phyloP scores from a whole-genome alignment of 495 filamentous ascomycete genomes.

The Recurvomyces mirabilis region DNA sequence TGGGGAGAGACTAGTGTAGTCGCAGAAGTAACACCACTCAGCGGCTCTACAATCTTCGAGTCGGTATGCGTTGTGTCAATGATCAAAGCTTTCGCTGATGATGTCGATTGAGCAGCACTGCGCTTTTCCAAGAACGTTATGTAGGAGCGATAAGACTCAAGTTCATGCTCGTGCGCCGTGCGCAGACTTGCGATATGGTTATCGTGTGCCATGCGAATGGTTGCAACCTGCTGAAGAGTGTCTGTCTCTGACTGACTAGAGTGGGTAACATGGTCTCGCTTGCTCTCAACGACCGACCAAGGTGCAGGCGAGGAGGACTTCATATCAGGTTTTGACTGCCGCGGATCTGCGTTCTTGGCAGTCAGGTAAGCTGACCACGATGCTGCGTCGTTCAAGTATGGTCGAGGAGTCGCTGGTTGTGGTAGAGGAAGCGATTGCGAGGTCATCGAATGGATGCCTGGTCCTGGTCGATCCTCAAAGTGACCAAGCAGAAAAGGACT shows the following conservation, averaged over 20 bases:
- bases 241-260: background rate
- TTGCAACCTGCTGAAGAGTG: conserved; percentile 22
- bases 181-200: conserved; percentile 25
- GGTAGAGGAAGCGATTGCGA: no score
- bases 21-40: conserved; percentile 5
- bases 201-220: conserved; percentile 26
- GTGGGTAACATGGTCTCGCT: conserved; percentile 1
- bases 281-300: no score
- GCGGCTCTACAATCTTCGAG: background rate
- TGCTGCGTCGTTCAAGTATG: no score
- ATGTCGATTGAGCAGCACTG: background rate
- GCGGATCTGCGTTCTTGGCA: no score
- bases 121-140: conserved; percentile 23
- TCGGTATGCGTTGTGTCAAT: conserved; percentile 4
- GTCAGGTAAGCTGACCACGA: no score
- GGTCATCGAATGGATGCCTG: no score
- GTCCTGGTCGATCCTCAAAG: no score
- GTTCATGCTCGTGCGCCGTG: conserved; percentile 25
- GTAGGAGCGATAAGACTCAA: conserved; percentile 24
- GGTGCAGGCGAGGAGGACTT: no score
- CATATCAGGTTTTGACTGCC: no score
- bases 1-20: conserved; percentile 3
- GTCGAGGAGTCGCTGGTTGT: no score
- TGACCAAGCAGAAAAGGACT: no score
- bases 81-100: conserved; percentile 2